A percentile compares a stretch with the other conserved stretches of the same genome.
These are phyloP conservation scores for Diplodia sapinea DNA, from an alignment of 2,329 filamentous ascomycete genomes.

Conservation along the genomic window DNA sequence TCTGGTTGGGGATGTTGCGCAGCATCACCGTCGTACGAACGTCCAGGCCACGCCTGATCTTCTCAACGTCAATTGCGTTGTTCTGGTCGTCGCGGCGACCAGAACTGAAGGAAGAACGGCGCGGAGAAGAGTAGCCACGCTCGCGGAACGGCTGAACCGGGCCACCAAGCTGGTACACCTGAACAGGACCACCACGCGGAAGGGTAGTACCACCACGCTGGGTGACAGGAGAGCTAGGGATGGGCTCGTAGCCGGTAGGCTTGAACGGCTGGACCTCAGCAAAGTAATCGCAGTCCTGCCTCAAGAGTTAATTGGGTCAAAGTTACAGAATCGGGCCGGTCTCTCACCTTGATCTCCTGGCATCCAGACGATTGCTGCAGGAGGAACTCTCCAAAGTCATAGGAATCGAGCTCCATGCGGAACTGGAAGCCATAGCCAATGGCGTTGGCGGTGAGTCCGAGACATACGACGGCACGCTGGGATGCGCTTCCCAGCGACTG, in stretches of 20 bases:
- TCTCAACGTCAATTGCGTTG: conserved; percentile 48
- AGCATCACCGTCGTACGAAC: conserved; percentile 77
- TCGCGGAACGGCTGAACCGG: conserved; percentile 35
- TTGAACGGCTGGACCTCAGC: not conserved
- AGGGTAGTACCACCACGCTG: not conserved
- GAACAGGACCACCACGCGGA: not conserved
- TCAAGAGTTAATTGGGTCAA: conserved; percentile 28
- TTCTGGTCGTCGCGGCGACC: conserved; percentile 33
- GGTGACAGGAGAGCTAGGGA: not conserved
- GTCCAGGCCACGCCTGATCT: conserved; percentile 52
- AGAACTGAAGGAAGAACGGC: conserved; percentile 11
- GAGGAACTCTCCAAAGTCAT: conserved; percentile 8
- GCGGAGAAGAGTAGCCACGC: conserved; percentile 14
- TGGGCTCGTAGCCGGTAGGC: not conserved
- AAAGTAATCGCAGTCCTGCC: not conserved
- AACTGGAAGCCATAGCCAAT: conserved; percentile 35
- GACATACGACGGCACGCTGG: conserved; percentile 32
- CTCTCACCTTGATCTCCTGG: conserved; percentile 37
- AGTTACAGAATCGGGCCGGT: conserved; percentile 27
- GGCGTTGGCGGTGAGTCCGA: conserved; percentile 34
- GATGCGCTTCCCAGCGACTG: conserved; percentile 34
- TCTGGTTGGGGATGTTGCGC: conserved; percentile 91
- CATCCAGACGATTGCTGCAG: not conserved
- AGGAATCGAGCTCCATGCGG: conserved; percentile 43
- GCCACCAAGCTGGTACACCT: conserved; percentile 8